phyloP scores from a whole-genome alignment of 352 stramenopile species.

The Bremia lactucae region DNA sequence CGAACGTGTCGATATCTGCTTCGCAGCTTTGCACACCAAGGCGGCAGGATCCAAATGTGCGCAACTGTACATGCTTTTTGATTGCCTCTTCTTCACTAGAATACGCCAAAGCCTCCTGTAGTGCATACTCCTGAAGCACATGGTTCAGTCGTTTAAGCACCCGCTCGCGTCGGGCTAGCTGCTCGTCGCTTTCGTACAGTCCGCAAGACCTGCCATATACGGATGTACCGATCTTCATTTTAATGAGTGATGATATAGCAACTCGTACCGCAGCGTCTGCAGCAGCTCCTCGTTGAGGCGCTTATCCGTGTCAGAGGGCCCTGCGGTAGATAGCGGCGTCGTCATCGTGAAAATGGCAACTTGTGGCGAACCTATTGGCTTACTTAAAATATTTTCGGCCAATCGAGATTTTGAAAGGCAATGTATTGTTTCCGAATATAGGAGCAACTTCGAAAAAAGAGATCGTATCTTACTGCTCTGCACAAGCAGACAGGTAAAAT shows the following conservation, averaged over 20 bases:
- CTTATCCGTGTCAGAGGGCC: constrained; percentile 51
- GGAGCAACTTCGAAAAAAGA: no score
- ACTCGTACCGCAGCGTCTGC: constrained; percentile 39
- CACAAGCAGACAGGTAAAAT: no score
- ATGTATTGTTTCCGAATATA: no score
- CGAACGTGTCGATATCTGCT: constrained; percentile 78
- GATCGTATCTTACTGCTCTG: no score
- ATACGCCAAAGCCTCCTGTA: constrained; percentile 42
- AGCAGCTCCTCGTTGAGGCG: constrained; percentile 57
- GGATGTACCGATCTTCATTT: not conserved
- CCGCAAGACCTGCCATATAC: constrained; percentile 28
- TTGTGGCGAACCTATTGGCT: no score
- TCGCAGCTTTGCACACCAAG: constrained; percentile 81
- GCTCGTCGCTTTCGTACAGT: constrained; percentile 69
- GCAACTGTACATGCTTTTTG: constrained; percentile 43
- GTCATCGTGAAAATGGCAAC: no score
- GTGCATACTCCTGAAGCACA: constrained; percentile 69
- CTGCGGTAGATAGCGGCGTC: constrained; percentile 61
- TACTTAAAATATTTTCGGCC: no score
- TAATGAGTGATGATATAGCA: not conserved
- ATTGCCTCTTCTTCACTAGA: constrained; percentile 39
- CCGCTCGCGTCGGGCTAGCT: constrained; percentile 43
- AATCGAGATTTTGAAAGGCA: no score
- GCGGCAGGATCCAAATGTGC: constrained; percentile 88
- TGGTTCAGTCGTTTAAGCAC: constrained; percentile 53